A percentile compares a stretch with the other conserved stretches of the same genome.
phyloP scores from a whole-genome alignment of 2,329 filamentous ascomycete genomes.

The Trichoderma harzianum region DNA sequence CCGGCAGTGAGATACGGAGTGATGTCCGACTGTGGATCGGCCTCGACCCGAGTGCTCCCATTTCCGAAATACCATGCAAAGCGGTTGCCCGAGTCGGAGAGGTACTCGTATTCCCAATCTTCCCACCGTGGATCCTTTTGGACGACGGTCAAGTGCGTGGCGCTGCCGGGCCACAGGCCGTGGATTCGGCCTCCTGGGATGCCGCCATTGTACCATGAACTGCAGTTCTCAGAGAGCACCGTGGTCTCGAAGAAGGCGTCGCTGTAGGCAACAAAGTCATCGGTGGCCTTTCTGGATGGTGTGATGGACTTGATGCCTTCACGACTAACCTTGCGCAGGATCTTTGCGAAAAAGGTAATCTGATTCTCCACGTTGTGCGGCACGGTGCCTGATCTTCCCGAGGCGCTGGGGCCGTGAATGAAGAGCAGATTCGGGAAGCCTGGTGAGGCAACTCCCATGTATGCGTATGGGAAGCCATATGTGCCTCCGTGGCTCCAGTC shows the following conservation, averaged over 20 bases:
- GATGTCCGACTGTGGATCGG: slow-evolving; percentile 53
- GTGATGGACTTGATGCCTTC: slow-evolving; percentile 63
- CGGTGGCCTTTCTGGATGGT: slow-evolving; percentile 56
- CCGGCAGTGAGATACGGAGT: slow-evolving; percentile 59
- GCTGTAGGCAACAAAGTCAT: slow-evolving; percentile 61
- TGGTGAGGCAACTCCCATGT: slow-evolving; percentile 60
- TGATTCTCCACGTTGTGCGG: slow-evolving; percentile 66
- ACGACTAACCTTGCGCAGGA: slow-evolving; percentile 62
- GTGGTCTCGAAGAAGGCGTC: slow-evolving; percentile 54
- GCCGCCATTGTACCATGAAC: slow-evolving; percentile 70
- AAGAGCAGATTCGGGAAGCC: slow-evolving; percentile 67
- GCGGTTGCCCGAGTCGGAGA: slow-evolving; percentile 43
- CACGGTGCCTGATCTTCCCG: slow-evolving; percentile 61
- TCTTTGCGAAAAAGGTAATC: slow-evolving; percentile 61
- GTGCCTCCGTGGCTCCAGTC: slow-evolving; percentile 55
- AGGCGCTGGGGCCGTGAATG: slow-evolving; percentile 58
- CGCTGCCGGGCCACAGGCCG: slow-evolving; percentile 67
- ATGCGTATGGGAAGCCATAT: slow-evolving; percentile 64
- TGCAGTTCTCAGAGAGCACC: slow-evolving; percentile 60
- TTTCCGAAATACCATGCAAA: slow-evolving; percentile 66
- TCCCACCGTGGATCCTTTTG: slow-evolving; percentile 54
- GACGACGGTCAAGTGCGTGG: slow-evolving; percentile 57
- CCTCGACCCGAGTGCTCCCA: slow-evolving; percentile 61
- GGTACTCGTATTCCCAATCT: slow-evolving; percentile 51
- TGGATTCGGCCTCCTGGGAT: slow-evolving; percentile 60